Evolutionary conservation across 306 rosid species (phyloP).

Genomic region (Vachellia collinsii): DNA sequence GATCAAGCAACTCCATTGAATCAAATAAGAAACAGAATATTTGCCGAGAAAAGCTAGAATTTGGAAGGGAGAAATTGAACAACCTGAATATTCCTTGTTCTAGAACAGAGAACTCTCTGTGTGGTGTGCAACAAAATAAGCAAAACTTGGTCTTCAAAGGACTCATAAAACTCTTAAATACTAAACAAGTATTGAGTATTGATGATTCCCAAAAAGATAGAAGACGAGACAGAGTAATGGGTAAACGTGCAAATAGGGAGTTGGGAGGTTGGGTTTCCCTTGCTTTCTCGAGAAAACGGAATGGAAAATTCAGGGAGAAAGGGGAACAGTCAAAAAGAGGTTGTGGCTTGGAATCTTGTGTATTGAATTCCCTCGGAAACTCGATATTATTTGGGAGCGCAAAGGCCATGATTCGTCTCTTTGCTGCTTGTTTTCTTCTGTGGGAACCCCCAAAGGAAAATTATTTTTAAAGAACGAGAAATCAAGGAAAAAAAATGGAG

Average conservation of each 20-base stretch:
- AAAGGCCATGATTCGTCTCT: conserved; percentile 51
- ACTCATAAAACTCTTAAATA: conserved; percentile 30
- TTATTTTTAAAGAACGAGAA: too few species aligned
- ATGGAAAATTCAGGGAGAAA: conserved; percentile 16
- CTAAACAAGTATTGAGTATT: conserved; percentile 24
- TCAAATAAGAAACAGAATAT: conserved; percentile 14
- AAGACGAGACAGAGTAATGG: conserved; percentile 42
- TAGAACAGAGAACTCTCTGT: conserved; percentile 42
- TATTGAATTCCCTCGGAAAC: conserved; percentile 51
- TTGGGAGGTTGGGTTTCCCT: conserved; percentile 34
- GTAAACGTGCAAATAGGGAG: conserved; percentile 50
- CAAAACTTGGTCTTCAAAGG: conserved; percentile 35
- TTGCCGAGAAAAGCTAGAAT: conserved; percentile 37
- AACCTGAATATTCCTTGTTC: conserved; percentile 55
- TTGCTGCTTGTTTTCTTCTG: conserved; percentile 49
- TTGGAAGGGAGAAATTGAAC: conserved; percentile 15
- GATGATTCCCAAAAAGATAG: conserved; percentile 36
- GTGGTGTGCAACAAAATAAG: conserved; percentile 35
- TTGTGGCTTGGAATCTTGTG: conserved; percentile 49
- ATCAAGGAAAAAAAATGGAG: too few species aligned
- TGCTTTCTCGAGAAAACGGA: conserved; percentile 39
- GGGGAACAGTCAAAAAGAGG: conserved; percentile 53
- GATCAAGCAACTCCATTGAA: conserved; percentile 33
- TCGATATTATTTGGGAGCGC: conserved; percentile 20
- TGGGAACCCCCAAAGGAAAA: not conserved